Conservation (phyloP, 345 rosid species). For the Boechera divaricarpa region DNA sequence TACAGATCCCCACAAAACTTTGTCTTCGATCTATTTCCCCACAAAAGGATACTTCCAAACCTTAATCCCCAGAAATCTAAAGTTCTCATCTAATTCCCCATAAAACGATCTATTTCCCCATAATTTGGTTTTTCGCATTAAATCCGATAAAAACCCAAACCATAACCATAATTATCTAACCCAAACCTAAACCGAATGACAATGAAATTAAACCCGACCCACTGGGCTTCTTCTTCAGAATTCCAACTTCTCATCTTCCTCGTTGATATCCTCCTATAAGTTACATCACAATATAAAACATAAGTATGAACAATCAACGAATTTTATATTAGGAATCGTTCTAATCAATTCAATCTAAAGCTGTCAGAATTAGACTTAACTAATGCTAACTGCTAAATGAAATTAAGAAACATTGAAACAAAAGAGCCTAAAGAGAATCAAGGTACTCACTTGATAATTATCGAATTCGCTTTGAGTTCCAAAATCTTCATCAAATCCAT, state of each 20-base stretch:
- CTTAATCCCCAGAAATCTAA: too few species aligned
- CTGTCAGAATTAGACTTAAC: not conserved
- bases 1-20: too few species aligned
- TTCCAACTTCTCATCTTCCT: constrained; percentile 73
- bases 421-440: not conserved
- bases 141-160: too few species aligned
- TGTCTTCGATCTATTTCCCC: too few species aligned
- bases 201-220: too few species aligned
- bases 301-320: constrained; percentile 1
- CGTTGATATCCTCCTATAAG: constrained; percentile 71
- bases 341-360: not conserved
- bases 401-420: not conserved
- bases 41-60: too few species aligned
- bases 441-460: constrained; percentile 50
- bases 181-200: too few species aligned
- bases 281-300: not conserved
- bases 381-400: not conserved
- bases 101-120: too few species aligned
- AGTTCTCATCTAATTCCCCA: too few species aligned
- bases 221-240: too few species aligned
- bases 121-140: too few species aligned
- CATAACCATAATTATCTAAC: too few species aligned
- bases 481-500: constrained; percentile 63
- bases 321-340: not conserved
- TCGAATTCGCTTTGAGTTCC: constrained; percentile 68